These are phyloP conservation scores for Xylaria palmicola DNA, from an alignment of 495 filamentous ascomycete species.

Conservation along the genomic window DNA sequence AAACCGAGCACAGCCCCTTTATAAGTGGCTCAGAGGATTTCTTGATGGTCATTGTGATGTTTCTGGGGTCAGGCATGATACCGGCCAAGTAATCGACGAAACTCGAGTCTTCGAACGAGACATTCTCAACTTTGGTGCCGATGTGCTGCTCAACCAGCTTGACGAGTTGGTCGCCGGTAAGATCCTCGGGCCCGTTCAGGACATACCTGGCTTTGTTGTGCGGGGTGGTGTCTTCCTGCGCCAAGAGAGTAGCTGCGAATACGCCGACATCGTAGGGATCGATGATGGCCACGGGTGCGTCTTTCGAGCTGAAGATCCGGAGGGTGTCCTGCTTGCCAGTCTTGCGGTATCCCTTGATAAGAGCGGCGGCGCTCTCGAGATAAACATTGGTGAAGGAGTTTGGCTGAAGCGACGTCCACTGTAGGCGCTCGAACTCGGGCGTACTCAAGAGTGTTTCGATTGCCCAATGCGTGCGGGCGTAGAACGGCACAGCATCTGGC, in stretches of 20 bases:
- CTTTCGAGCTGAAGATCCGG: conserved; percentile 23
- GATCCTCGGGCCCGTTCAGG: conserved; percentile 46
- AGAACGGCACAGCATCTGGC: conserved; percentile 40
- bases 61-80: conserved; percentile 19
- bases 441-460: conserved; percentile 42
- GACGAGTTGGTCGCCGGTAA: conserved; percentile 40
- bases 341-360: conserved; percentile 34
- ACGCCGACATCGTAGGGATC: conserved; percentile 41
- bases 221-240: conserved; percentile 27
- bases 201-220: conserved; percentile 44
- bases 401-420: conserved; percentile 50
- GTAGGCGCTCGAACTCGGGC: conserved; percentile 37
- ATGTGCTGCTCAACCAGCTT: conserved; percentile 42
- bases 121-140: conserved; percentile 34
- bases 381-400: conserved; percentile 35
- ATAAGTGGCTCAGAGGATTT: conserved; percentile 22
- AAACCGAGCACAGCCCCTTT: conserved; percentile 34
- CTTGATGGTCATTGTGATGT: not conserved
- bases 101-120: conserved; percentile 40
- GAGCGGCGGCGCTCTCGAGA: conserved; percentile 28
- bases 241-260: conserved; percentile 42
- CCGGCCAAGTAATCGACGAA: conserved; percentile 29
- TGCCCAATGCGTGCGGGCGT: conserved; percentile 47
- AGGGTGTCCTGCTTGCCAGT: conserved; percentile 39
- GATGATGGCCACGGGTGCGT: conserved; percentile 40